Evolutionary conservation across 371 early-diverging fungal genomes (phyloP), one percentile per base, ranked within the genome.

Genomic region (Aphelidium insulamus): DNA sequence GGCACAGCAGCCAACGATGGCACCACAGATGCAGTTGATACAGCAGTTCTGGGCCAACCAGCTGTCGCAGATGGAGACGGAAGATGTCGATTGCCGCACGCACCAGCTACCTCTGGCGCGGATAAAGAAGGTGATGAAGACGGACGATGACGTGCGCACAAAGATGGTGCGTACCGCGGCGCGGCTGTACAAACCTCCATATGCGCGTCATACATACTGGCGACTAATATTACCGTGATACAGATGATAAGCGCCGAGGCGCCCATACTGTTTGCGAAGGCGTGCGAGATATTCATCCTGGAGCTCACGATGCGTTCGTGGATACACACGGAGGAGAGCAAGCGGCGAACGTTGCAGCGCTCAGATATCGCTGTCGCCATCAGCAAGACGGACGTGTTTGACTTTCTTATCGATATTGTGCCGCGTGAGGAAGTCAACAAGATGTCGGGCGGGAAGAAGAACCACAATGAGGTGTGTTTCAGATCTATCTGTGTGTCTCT

Each of bases 91-190:
- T 48, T 88, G 82, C 54, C 94, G 90, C 53, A 63, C 69, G 23
- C 85, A 97, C 44, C 68, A 74, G 18, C 53, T 99, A 39, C 99
- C 99, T 7, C 54, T 98, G 29, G 98, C 98, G n/a, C 58, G 99
- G 24, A 94, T 99, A 42, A 99, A 99, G 50, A 88, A 97, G 49
- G 88, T 99, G 26, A 99, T 99, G 98, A 98, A 98, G 55, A 76
- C 85, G 2, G 99, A 98, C 52, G 87, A 90, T 33, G 95, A 95
- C 43, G 90, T 88, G 17, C 8, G 9, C n/a, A 40, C 20, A 10
- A 18, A 12, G 10, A 21, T 39, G 47, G 46, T 48, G 21, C n/a
- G 14, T 21, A 22, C 19, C 21, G 0, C 12, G n/a, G 21, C n/a
- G 15, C 8, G 17, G 30, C 4, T 21, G 15, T 4, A 26, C 4